A percentile compares a stretch with the other conserved stretches of the same genome.
Evolutionary conservation across 768 basidiomycete genomes (phyloP).

Genomic region (Mycena chlorophos): DNA sequence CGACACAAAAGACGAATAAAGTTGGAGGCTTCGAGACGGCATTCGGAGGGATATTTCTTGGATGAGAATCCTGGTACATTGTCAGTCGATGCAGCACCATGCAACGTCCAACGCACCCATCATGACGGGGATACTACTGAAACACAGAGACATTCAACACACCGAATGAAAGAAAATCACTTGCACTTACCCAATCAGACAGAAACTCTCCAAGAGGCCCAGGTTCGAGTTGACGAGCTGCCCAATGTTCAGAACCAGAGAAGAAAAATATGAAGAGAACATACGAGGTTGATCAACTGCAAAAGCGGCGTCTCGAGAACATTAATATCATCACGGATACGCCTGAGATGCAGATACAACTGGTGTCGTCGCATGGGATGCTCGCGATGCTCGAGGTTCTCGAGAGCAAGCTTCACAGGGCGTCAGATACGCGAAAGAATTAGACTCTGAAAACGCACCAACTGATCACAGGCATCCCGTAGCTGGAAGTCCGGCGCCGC

Average conservation of each 20-base stretch:
- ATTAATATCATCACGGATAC: constrained; percentile 89
- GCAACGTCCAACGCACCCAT: constrained; percentile 61
- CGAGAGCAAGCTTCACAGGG: constrained; percentile 61
- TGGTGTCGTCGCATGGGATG: constrained; percentile 83
- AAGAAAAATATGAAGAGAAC: background rate
- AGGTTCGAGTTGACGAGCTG: constrained; percentile 73
- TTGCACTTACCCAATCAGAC: constrained; percentile 78
- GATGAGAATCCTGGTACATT: constrained; percentile 75
- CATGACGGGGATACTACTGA: constrained; percentile 90
- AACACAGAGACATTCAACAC: constrained; percentile 12
- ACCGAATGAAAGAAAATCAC: background rate
- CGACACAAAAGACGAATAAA: constrained; percentile 92
- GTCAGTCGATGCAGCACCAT: constrained; percentile 3
- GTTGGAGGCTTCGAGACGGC: constrained; percentile 91
- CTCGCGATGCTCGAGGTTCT: too few species aligned
- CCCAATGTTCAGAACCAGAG: constrained; percentile 38
- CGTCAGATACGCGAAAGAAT: background rate
- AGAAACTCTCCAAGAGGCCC: constrained; percentile 91
- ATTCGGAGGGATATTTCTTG: constrained; percentile 91
- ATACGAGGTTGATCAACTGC: constrained; percentile 87
- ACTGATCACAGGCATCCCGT: constrained; percentile 81
- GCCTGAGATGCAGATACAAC: constrained; percentile 88
- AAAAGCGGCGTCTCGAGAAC: constrained; percentile 85
- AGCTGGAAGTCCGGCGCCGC: constrained; percentile 81
- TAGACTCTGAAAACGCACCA: constrained; percentile 53